Evolutionary conservation across 2,329 filamentous ascomycete genomes (phyloP).

Genomic region (Dothistroma septosporum): DNA sequence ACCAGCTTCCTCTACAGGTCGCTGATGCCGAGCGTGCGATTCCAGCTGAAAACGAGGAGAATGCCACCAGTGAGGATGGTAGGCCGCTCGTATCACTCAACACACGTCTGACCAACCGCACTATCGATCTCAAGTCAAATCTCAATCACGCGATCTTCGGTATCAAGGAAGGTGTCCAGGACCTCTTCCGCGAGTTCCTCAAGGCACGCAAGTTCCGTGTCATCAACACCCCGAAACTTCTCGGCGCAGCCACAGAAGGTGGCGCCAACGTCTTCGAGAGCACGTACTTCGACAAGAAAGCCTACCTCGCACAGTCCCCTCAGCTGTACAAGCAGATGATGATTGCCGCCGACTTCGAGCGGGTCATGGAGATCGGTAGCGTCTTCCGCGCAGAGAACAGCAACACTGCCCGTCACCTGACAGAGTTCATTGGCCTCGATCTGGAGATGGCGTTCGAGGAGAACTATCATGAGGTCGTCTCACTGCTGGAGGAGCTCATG

Average conservation of each 20-base stretch:
- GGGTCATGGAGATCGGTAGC: constrained; percentile 72
- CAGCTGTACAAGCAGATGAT: constrained; percentile 88
- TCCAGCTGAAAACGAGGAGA: constrained; percentile 45
- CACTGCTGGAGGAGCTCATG: constrained; percentile 69
- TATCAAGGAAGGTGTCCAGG: constrained; percentile 61
- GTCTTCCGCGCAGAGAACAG: constrained; percentile 85
- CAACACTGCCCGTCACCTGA: constrained; percentile 81
- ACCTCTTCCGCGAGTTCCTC: constrained; percentile 76
- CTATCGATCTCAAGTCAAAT: constrained; percentile 85
- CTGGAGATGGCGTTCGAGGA: constrained; percentile 84
- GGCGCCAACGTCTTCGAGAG: constrained; percentile 88
- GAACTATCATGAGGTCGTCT: constrained; percentile 69
- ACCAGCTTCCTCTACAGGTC: constrained; percentile 58
- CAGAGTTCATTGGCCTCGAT: constrained; percentile 85
- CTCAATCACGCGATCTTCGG: constrained; percentile 85
- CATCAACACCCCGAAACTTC: constrained; percentile 85
- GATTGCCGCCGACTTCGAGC: constrained; percentile 72
- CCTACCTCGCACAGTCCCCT: constrained; percentile 74
- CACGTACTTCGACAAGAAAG: constrained; percentile 81
- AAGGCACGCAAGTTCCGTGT: constrained; percentile 69
- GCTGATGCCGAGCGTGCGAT: constrained; percentile 51
- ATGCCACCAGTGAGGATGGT: constrained; percentile 45
- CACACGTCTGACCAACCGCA: constrained; percentile 84
- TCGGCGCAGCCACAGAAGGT: constrained; percentile 86
- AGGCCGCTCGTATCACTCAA: constrained; percentile 72